A percentile compares a stretch with the other conserved stretches of the same genome.
These are phyloP conservation scores for Citrus mangshanensis DNA, from an alignment of 345 rosid genomes.

Conservation along the genomic window DNA sequence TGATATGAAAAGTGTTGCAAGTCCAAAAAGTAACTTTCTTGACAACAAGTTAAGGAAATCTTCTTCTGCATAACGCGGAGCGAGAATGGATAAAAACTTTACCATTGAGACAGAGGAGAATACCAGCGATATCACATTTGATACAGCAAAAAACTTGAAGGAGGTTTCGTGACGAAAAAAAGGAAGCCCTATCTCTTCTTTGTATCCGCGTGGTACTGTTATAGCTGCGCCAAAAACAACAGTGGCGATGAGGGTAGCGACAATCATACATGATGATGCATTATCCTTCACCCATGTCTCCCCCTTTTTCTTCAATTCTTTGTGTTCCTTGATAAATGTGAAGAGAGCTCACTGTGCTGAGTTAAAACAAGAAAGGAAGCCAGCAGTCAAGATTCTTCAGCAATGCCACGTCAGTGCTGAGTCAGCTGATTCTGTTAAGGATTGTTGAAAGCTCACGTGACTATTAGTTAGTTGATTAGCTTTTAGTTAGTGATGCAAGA, in stretches of 20 bases:
- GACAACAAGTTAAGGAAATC: slow-evolving; percentile 7
- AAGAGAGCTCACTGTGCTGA: too few species aligned
- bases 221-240: slow-evolving; percentile 6
- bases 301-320: neutral
- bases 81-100: slow-evolving; percentile 4
- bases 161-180: neutral
- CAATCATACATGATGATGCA: slow-evolving; percentile 5
- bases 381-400: too few species aligned
- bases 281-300: slow-evolving; percentile 4
- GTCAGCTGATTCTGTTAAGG: too few species aligned
- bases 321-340: neutral
- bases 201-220: slow-evolving; percentile 6
- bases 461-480: too few species aligned
- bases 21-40: neutral
- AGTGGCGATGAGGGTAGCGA: slow-evolving; percentile 3
- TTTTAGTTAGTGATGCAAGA: too few species aligned
- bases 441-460: too few species aligned
- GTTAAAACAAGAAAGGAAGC: too few species aligned
- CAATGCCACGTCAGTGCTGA: too few species aligned
- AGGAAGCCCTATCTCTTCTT: slow-evolving; percentile 4
- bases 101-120: neutral
- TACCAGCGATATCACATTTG: neutral
- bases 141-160: slow-evolving; percentile 12
- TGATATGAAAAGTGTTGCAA: neutral
- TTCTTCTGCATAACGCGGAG: neutral